Evolutionary conservation across 2,329 filamentous ascomycete genomes (phyloP), one percentile per base, ranked within the genome.

Genomic region (Xylogone sp.): DNA sequence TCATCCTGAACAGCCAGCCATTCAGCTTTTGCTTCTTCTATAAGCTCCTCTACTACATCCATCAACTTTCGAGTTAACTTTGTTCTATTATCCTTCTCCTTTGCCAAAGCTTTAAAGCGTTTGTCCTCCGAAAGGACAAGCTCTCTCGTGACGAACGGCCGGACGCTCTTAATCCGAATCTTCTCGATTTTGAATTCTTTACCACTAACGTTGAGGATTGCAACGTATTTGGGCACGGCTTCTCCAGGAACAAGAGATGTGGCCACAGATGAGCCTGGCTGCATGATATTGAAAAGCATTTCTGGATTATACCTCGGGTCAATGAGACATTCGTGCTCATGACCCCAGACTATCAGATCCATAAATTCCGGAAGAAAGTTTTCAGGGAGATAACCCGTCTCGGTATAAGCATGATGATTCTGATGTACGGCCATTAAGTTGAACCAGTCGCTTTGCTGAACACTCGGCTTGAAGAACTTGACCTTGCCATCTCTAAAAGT

Each of bases 301-400:
- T 96, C 90, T 0, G 88, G 82, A 61, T 97, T 99, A 45, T 84
- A 76, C 1, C 76, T 74, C 0, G 94, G 94, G 43, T 96, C 85
- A 57, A 99, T 96, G 7, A 93, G 68, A 65, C 94, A 99, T 68
- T 99, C 93, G 65, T 99, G 94, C 69, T 99, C 94, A 63, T 99
- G 94, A 2, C 94, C 94, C 94, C 94, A 99, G 47, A 99, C 81
- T 0, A 99, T 83, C 3, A 99, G 77, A 64, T 99, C 88, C 56
- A 99, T 75, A 73, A 95, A 97, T 18, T 90, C 85, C 0, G 94
- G 95, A 0, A 99, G 75, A 62, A 97, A 94, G 61, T 87, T 90
- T 64, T 99, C 95, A 0, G 95, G 93, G 0, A 99, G 78, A 64
- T 96, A 97, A n/a, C 89, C 87, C 0, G 93, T 97, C 18, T 92